Percentiles rank a stretch among this genome's conserved stretches.
Conservation (phyloP, 2,329 filamentous ascomycete genomes). For the Colletotrichum ledebouriae region DNA sequence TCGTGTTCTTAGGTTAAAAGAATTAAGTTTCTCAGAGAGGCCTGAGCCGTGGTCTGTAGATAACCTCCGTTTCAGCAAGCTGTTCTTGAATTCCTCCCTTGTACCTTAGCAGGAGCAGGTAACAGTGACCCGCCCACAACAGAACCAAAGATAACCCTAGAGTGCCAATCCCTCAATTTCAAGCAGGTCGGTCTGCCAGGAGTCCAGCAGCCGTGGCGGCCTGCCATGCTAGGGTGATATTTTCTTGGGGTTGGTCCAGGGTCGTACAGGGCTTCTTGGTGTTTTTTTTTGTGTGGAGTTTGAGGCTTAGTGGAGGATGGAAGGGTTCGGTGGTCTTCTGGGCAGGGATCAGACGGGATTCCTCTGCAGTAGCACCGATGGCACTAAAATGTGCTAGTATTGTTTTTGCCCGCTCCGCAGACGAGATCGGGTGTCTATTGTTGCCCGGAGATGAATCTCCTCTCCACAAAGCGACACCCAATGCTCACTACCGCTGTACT, state of each 20-base stretch:
- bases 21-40: too few relatives aligned
- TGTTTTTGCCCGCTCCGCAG: conserved; percentile 19
- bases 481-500: not conserved
- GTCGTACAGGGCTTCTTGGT: conserved; percentile 6
- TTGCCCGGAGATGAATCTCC: conserved; percentile 40
- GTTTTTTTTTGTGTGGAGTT: conserved; percentile 30
- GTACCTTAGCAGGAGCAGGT: not conserved
- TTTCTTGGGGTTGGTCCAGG: conserved; percentile 14
- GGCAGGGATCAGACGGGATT: conserved; percentile 28
- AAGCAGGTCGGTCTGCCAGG: conserved; percentile 20
- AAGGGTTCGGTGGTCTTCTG: conserved; percentile 32
- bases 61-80: not conserved
- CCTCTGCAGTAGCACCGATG: conserved; percentile 19
- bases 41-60: not conserved
- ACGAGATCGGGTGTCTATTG: conserved; percentile 36
- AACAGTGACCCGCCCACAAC: not conserved
- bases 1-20: too few relatives aligned
- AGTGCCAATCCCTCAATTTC: conserved; percentile 24
- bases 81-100: conserved; percentile 3
- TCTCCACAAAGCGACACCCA: conserved; percentile 28
- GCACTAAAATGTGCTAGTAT: conserved; percentile 23
- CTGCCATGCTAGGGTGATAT: conserved; percentile 14
- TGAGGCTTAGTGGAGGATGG: conserved; percentile 26
- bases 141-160: conserved; percentile 14
- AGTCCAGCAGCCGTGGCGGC: conserved; percentile 15